A percentile compares a stretch with the other conserved stretches of the same genome.
These are phyloP conservation scores for Gynochthodes officinalis DNA, from an alignment of 257 asterid genomes.

Conservation along the genomic window DNA sequence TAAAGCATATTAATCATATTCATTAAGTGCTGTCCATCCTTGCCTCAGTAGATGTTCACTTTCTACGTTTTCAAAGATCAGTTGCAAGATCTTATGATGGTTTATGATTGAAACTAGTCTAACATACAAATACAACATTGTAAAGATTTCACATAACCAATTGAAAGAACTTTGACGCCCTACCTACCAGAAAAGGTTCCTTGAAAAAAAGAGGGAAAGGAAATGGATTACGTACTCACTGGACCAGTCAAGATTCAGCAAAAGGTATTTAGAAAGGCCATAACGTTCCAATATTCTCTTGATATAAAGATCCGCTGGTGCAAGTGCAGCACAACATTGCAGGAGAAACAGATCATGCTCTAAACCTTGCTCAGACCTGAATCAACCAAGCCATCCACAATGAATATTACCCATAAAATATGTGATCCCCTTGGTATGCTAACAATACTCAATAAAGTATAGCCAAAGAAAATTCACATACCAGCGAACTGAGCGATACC, in stretches of 20 bases:
- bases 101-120: neutral
- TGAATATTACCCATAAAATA: neutral
- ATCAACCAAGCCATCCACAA: constrained; percentile 8
- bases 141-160: neutral
- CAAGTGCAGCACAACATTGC: constrained; percentile 96
- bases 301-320: constrained; percentile 84
- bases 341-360: constrained; percentile 95
- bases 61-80: no score
- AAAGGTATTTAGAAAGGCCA: constrained; percentile 74
- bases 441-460: neutral
- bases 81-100: no score
- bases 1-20: neutral
- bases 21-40: neutral
- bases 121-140: neutral
- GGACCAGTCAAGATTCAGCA: constrained; percentile 67
- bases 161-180: neutral
- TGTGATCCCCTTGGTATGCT: neutral
- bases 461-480: constrained; percentile 34
- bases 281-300: constrained; percentile 85
- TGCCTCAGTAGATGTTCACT: no score
- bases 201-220: neutral
- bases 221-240: constrained; percentile 77
- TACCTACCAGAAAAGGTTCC: neutral
- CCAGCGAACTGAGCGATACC: constrained; percentile 95
- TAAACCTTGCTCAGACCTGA: constrained; percentile 91